Conservation (phyloP, 257 asterid species). For the Forsythia suspensa region DNA sequence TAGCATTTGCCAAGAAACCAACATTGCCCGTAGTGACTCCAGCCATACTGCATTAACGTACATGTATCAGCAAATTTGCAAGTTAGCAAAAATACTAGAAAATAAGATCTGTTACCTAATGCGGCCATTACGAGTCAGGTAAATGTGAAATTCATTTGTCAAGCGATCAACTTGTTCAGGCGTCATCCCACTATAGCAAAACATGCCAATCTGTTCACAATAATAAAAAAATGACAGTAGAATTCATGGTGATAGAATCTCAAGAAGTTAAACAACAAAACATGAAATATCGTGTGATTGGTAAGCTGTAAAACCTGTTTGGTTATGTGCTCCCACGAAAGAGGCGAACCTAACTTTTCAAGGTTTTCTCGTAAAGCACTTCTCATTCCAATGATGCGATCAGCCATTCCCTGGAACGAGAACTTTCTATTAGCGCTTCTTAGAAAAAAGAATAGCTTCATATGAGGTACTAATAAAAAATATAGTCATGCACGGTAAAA, state of each 20-base stretch:
- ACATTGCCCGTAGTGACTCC: slow-evolving; percentile 94
- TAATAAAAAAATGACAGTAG: neutral
- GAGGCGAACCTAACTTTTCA: slow-evolving; percentile 83
- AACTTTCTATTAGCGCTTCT: neutral
- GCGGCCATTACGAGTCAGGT: slow-evolving; percentile 97
- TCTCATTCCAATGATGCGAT: slow-evolving; percentile 94
- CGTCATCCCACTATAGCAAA: slow-evolving; percentile 95
- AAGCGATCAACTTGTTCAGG: slow-evolving; percentile 97
- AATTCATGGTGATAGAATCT: neutral
- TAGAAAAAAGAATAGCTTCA: neutral
- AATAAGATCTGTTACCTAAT: slow-evolving; percentile 58
- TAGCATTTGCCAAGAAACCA: slow-evolving; percentile 87
- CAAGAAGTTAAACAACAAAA: neutral
- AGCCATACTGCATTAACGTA: slow-evolving; percentile 72
- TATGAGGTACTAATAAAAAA: neutral
- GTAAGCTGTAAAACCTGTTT: slow-evolving; percentile 62
- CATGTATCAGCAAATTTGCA: neutral
- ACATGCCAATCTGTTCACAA: slow-evolving; percentile 85
- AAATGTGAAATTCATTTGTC: slow-evolving; percentile 83
- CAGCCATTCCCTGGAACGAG: slow-evolving; percentile 85
- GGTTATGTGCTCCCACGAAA: slow-evolving; percentile 95
- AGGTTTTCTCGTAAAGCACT: slow-evolving; percentile 73
- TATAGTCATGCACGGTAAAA: neutral
- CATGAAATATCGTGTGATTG: neutral
- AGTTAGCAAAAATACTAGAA: neutral